Evolutionary conservation across 75 land plant genomes (phyloP), one percentile per base, ranked within the genome.

Genomic region (Cryptomeria japonica): DNA sequence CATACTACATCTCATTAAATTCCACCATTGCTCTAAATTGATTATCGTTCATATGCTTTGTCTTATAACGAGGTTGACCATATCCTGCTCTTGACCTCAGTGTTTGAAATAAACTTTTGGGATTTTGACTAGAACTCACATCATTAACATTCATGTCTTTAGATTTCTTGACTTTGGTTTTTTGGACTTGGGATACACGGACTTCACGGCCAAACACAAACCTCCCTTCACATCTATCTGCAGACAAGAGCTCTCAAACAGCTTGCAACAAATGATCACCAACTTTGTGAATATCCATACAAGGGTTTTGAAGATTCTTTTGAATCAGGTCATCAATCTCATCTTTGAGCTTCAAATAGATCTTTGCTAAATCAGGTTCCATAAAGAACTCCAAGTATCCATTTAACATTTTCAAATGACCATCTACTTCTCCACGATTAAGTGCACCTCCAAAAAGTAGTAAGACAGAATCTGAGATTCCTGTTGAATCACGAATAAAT

Each of bases 381-480:
- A 98, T 95, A 89, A 94, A 96, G 88, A 96, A 96, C 85, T 98
- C 97, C 88, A 98, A 73, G 83, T 92, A 96, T 3, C 97, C 96
- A 42, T 92, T 91, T 87, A 94, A 88, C 98, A 96, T 98, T 80
- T 95, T 92, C 89, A 98, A 87, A 53, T 97, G 96, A 28, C 98
- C 99, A 82, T 93, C 94, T 94, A 85, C 82, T 46, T 82, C 84
- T 10, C 96, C 97, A 61, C 15, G 72, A 34, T 44, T 64, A 41
- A 96, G 87, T 41, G 87, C 84, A 49, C 99, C 99, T 46, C 99
- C 98, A 92, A 98, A 98, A 32, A 98, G 92, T 42, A 96, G 94
- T 37, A 98, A 90, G 86, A 94, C 92, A 0, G 95, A 94, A 90
- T 98, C 97, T 80, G 98, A 94, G n/a, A 98, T 89, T 6, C 95